These are phyloP conservation scores for Candida vaughaniae DNA, from an alignment of 805 yeast species.

Conservation along the genomic window DNA sequence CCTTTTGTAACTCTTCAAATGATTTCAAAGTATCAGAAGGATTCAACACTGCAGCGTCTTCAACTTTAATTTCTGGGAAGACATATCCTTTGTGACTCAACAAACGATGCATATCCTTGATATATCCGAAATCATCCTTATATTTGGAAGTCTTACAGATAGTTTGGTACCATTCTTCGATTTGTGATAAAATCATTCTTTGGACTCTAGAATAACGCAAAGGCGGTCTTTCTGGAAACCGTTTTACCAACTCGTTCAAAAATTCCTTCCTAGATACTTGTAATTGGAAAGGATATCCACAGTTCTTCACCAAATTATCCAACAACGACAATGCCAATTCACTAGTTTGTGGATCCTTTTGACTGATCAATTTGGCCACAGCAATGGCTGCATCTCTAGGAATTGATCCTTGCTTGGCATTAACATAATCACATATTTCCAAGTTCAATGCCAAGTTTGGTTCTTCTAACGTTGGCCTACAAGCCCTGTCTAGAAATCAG, in stretches of 20 bases:
- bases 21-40: conserved; percentile 87
- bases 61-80: conserved; percentile 88
- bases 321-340: conserved; percentile 79
- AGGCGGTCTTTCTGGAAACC: conserved; percentile 95
- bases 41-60: conserved; percentile 89
- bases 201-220: conserved; percentile 79
- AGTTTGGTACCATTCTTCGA: conserved; percentile 97
- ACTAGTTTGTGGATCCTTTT: conserved; percentile 79
- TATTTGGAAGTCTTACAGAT: conserved; percentile 86
- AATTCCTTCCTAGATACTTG: conserved; percentile 95
- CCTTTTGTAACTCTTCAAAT: conserved; percentile 85
- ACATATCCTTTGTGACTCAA: conserved; percentile 86
- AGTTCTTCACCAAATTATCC: conserved; percentile 92
- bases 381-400: conserved; percentile 93
- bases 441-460: conserved; percentile 87
- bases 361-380: conserved; percentile 78
- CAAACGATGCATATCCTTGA: conserved; percentile 93
- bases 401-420: conserved; percentile 84
- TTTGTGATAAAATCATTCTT: conserved; percentile 78
- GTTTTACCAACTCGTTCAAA: conserved; percentile 84
- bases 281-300: conserved; percentile 95
- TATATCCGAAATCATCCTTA: conserved; percentile 87
- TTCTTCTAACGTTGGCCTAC: conserved; percentile 76
- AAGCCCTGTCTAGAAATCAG: conserved; percentile 62
- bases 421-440: conserved; percentile 91